phyloP scores from a whole-genome alignment of 768 basidiomycete genomes.

The Boletellus emodensis region DNA sequence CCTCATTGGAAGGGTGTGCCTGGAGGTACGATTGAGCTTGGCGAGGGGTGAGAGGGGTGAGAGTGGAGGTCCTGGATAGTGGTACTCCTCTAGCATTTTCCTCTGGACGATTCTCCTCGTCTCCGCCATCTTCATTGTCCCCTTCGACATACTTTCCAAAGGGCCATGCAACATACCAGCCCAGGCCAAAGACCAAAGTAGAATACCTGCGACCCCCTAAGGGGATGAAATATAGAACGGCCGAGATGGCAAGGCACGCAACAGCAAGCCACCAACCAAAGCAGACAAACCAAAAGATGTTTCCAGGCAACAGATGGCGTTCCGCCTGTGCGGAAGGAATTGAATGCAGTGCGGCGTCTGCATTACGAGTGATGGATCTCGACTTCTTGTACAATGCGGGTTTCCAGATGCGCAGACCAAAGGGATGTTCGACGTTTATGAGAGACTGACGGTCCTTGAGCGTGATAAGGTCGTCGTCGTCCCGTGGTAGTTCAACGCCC shows the following conservation, averaged over 20 bases:
- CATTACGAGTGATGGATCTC: constrained; percentile 92
- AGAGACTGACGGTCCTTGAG: constrained; percentile 94
- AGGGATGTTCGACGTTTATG: constrained; percentile 98
- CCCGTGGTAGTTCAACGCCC: constrained; percentile 17
- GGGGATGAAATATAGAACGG: constrained; percentile 67
- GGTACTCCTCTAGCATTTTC: constrained; percentile 22
- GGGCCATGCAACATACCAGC: constrained; percentile 97
- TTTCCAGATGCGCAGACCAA: constrained; percentile 99
- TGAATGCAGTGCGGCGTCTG: constrained; percentile 90
- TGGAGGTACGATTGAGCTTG: constrained; percentile 11
- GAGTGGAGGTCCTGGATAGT: constrained; percentile 42
- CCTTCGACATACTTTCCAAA: constrained; percentile 99
- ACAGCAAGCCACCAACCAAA: constrained; percentile 95
- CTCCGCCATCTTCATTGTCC: constrained; percentile 43
- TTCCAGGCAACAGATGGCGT: constrained; percentile 88
- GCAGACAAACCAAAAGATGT: constrained; percentile 83
- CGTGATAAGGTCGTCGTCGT: constrained; percentile 84
- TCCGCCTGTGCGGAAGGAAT: constrained; percentile 91
- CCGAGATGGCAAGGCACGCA: constrained; percentile 63
- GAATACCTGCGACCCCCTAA: constrained; percentile 82
- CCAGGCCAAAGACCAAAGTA: constrained; percentile 83
- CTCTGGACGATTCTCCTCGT: constrained; percentile 35
- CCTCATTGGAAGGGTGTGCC: constrained; percentile 37
- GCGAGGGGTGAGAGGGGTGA: constrained; percentile 38
- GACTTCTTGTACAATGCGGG: constrained; percentile 98